Conservation (phyloP, 371 early-diverging fungal genomes). For the Capillidium rhysosporum region DNA sequence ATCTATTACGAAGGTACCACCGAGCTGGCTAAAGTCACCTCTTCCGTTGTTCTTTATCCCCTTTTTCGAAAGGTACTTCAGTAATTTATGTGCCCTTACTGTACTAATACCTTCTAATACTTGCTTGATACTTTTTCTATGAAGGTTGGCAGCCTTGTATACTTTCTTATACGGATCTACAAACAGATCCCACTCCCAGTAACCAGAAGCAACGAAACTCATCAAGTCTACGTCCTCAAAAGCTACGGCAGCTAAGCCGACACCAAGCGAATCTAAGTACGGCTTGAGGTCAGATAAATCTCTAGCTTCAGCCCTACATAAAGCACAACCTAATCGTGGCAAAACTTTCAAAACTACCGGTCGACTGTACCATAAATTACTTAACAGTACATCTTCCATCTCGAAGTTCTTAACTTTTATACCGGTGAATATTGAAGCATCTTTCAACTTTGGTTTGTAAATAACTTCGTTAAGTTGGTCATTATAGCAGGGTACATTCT, state of each 20-base stretch:
- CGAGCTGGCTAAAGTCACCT: not conserved
- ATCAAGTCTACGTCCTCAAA: not conserved
- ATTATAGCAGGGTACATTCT: too few species aligned
- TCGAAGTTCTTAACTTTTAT: not conserved
- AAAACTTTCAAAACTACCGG: not conserved
- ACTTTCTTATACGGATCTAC: not conserved
- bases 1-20: not conserved
- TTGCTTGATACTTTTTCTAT: not conserved
- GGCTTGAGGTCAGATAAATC: not conserved
- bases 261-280: not conserved
- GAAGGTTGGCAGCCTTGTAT: not conserved
- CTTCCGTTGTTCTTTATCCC: not conserved
- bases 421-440: not conserved
- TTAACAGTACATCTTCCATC: not conserved
- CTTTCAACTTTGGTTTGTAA: not conserved
- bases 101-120: not conserved
- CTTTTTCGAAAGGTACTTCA: not conserved
- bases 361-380: not conserved
- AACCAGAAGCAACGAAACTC: not conserved
- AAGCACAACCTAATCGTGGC: not conserved
- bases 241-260: not conserved
- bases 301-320: not conserved
- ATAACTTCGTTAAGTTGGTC: too few species aligned
- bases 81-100: not conserved
- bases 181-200: constrained; percentile 2